Conservation (phyloP, 441 rosid species). For the Cnidoscolus chayamansa region DNA sequence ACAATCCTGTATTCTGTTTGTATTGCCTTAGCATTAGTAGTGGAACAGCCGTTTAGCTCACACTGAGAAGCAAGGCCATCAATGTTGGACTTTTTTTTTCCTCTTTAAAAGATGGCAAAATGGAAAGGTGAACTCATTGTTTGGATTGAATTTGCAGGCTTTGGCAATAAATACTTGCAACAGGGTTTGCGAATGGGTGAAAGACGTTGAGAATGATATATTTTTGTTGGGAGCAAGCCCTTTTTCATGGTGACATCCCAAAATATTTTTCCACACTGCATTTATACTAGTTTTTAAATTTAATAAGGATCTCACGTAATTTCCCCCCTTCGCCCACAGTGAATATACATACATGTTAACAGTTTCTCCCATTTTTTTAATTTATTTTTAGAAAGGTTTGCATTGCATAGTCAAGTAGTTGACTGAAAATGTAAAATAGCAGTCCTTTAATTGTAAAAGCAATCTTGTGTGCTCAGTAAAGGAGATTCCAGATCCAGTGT, state of each 20-base stretch:
- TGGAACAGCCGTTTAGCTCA: not conserved
- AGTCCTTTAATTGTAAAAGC: not conserved
- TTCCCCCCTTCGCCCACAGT: not conserved
- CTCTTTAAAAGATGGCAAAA: too few species aligned
- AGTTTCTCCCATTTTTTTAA: not conserved
- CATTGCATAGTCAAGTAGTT: constrained; percentile 10
- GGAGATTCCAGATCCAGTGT: not conserved
- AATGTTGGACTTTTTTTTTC: not conserved
- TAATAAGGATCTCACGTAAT: constrained; percentile 11
- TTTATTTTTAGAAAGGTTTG: not conserved
- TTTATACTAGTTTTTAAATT: constrained; percentile 33
- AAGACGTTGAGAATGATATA: constrained; percentile 93
- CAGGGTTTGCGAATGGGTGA: constrained; percentile 87
- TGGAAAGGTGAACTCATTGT: constrained; percentile 2
- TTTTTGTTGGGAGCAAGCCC: constrained; percentile 98
- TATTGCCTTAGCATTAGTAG: not conserved
- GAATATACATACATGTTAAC: not conserved
- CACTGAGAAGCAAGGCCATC: not conserved
- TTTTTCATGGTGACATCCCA: constrained; percentile 76
- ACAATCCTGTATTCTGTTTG: too few species aligned
- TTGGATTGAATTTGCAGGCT: constrained; percentile 46
- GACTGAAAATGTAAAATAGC: constrained; percentile 8
- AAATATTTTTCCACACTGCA: constrained; percentile 21
- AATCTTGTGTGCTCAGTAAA: not conserved
- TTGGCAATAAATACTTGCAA: constrained; percentile 92